Evolutionary conservation across 768 basidiomycete genomes (phyloP).

Genomic region (Boletus coccyginus): DNA sequence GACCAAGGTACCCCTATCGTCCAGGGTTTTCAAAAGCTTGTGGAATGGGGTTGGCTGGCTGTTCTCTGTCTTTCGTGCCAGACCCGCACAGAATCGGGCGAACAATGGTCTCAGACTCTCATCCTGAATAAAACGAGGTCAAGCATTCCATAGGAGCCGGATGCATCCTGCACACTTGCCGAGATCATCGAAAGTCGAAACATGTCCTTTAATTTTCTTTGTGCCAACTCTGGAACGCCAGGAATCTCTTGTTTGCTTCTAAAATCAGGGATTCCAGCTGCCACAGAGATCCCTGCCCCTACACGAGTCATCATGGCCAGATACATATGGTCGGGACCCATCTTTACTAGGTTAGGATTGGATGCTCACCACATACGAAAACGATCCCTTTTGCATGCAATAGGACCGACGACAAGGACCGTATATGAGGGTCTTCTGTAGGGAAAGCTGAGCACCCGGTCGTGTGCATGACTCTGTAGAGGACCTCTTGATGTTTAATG

Average conservation of each 20-base stretch:
- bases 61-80: background rate
- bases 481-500: too few relatives aligned
- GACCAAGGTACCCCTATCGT: background rate
- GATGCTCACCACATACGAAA: conserved; percentile 9
- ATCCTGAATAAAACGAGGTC: background rate
- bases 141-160: background rate
- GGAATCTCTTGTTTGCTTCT: conserved; percentile 1
- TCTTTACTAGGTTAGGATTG: too few relatives aligned
- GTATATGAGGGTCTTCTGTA: too few relatives aligned
- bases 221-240: background rate
- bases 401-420: background rate
- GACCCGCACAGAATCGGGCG: background rate
- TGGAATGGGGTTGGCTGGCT: conserved; percentile 11
- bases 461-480: too few relatives aligned
- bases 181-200: conserved; percentile 6
- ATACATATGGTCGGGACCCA: too few relatives aligned
- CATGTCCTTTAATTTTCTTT: conserved; percentile 12
- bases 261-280: conserved; percentile 12
- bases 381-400: conserved; percentile 7
- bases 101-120: background rate
- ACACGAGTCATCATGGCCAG: too few relatives aligned
- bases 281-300: conserved; percentile 13
- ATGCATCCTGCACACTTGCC: background rate
- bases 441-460: too few relatives aligned
- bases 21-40: conserved; percentile 4